Evolutionary conservation across 257 asterid genomes (phyloP).

Genomic region (Solanum verrucosum): DNA sequence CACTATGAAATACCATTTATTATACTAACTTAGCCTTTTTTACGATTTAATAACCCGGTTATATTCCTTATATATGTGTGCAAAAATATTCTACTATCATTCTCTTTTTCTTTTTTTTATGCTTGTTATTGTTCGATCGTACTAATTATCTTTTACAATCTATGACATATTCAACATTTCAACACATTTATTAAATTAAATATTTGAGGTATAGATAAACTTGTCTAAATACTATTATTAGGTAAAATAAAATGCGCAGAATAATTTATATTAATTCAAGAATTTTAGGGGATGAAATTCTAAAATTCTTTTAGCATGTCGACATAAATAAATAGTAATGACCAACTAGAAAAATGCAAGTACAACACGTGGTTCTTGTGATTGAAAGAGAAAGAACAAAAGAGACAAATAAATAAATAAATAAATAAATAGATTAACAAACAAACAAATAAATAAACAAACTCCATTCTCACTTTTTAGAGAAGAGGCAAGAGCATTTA

Average conservation of each 20-base stretch:
- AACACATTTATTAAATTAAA: neutral
- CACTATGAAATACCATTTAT: rapidly evolving
- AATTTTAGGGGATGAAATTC: neutral
- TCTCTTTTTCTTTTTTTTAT: neutral
- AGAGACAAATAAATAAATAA: neutral
- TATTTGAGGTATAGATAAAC: neutral
- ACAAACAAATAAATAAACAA: neutral
- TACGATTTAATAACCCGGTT: neutral
- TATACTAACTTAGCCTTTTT: neutral
- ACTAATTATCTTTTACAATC: neutral
- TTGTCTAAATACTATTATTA: neutral
- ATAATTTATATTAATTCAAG: neutral
- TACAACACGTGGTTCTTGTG: neutral
- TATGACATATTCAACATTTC: neutral
- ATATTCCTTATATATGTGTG: neutral
- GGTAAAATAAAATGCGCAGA: neutral
- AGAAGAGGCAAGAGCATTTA: neutral
- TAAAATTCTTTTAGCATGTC: neutral
- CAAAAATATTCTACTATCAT: neutral
- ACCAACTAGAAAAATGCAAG: neutral
- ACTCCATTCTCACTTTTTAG: neutral
- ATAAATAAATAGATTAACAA: neutral
- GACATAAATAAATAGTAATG: neutral
- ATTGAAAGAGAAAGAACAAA: neutral
- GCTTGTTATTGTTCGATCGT: neutral